Evolutionary conservation across 2,329 filamentous ascomycete genomes (phyloP), one percentile per base, ranked within the genome.

Genomic region (Pestalotiopsis sp.): DNA sequence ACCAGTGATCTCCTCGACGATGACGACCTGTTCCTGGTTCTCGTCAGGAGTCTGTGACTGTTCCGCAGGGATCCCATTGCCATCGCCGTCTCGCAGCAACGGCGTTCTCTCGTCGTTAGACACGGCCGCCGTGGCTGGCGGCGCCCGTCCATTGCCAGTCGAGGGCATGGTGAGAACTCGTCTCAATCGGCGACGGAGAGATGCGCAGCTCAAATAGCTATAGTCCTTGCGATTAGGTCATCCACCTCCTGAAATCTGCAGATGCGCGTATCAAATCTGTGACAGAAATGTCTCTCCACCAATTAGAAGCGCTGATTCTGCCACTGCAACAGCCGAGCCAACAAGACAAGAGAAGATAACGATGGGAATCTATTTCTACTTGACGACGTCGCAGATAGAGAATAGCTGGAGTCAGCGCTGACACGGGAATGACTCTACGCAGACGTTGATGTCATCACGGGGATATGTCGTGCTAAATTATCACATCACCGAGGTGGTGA

Each of bases 1-100:
- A 1, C 83, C 81, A 1, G 84, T 84, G 23, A 87, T 76, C 67
- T 87, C 82, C 27, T 85, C 79, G 41, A 81, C 82, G n/a, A 89
- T 73, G 58, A 88, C 74, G 5, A 81, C 82, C 57, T 80, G 81
- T 73, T 87, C 85, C 14, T 83, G 81, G 7, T 83, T 82, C 17
- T 80, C 70, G 23, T 70, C 68, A 4, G 68, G 61, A 4, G 65
- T 60, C 12, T 73, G 68, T 5, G 73, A n/a, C 56, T 68, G 66
- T 12, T 73, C 71, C 5, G 68, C 59, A 2, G 68, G 66, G 23
- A 68, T 20, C 36, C 65, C 70, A 36, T 67, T 71, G 56, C 68
- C 68, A 57, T 70, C 71, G 31, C 68, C 63, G 38, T 66, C 67
- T 13, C 67, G 66, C 20, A 78, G 58, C 40, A 78, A 60, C n/a